phyloP scores from a whole-genome alignment of 2,329 filamentous ascomycete genomes.

The Monosporascus sp. region DNA sequence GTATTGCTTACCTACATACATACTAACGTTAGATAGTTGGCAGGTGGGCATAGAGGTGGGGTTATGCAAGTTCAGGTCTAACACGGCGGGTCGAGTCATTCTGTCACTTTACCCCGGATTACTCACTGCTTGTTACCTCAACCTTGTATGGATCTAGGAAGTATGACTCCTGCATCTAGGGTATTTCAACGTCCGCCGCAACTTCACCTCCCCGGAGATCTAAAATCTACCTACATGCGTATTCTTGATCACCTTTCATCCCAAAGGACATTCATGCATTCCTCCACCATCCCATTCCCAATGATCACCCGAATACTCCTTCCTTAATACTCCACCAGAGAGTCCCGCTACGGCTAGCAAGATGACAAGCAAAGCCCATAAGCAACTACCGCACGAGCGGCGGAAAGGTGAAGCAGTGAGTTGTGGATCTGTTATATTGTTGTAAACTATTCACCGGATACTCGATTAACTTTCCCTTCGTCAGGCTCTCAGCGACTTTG shows the following conservation, averaged over 20 bases:
- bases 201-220: no score
- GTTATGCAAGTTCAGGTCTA: no score
- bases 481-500: constrained; percentile 85
- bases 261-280: not conserved
- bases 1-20: no score
- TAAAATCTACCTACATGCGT: not conserved
- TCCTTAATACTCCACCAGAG: constrained; percentile 5
- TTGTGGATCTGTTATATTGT: constrained; percentile 1
- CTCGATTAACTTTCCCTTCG: not conserved
- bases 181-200: no score
- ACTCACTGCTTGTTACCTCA: no score
- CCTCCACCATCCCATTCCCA: not conserved
- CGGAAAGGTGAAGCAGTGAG: constrained; percentile 81
- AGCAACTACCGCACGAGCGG: constrained; percentile 68
- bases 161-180: no score
- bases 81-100: no score
- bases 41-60: no score
- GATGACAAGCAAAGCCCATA: constrained; percentile 52
- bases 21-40: no score
- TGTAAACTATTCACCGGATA: not conserved
- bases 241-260: not conserved
- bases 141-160: no score
- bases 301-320: constrained; percentile 23
- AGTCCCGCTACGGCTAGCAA: constrained; percentile 15
- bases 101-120: no score